These are phyloP conservation scores for Magnusiomyces tetraspermus DNA, from an alignment of 1,139 yeast genomes.

Conservation along the genomic window DNA sequence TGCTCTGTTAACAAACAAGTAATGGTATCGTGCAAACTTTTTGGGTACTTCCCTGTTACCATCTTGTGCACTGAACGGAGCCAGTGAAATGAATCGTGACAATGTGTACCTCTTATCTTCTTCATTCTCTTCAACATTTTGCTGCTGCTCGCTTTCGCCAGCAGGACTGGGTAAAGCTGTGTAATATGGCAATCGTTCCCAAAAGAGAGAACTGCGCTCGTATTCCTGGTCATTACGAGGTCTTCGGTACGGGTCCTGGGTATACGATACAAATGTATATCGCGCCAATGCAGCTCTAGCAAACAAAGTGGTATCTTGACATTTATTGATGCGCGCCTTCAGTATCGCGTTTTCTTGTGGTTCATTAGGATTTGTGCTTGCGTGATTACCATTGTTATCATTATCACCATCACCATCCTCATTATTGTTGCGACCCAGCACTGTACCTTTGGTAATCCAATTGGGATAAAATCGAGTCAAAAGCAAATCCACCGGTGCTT, in stretches of 20 bases:
- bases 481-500: conserved; percentile 3
- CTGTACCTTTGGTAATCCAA: background rate
- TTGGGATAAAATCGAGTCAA: conserved; percentile 1
- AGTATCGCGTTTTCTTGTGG: background rate
- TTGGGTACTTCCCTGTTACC: background rate
- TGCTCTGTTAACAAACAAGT: background rate
- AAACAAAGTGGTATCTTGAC: background rate
- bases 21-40: conserved; percentile 7
- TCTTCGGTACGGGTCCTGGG: conserved; percentile 3
- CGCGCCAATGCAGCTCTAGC: conserved; percentile 15
- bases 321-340: background rate
- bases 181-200: conserved; percentile 24
- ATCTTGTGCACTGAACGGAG: conserved; percentile 18
- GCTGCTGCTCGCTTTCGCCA: conserved; percentile 6
- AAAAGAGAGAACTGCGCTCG: conserved; percentile 11
- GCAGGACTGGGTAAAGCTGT: conserved; percentile 11
- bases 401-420: conserved; percentile 1
- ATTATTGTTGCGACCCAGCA: background rate
- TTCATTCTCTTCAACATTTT: no score
- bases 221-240: background rate
- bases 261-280: conserved; percentile 18
- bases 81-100: conserved; percentile 24
- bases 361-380: conserved; percentile 6
- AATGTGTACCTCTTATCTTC: conserved; percentile 1
- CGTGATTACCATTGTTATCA: no score